Conservation (phyloP, 305 asterid genomes). For the Coffea humblotiana region DNA sequence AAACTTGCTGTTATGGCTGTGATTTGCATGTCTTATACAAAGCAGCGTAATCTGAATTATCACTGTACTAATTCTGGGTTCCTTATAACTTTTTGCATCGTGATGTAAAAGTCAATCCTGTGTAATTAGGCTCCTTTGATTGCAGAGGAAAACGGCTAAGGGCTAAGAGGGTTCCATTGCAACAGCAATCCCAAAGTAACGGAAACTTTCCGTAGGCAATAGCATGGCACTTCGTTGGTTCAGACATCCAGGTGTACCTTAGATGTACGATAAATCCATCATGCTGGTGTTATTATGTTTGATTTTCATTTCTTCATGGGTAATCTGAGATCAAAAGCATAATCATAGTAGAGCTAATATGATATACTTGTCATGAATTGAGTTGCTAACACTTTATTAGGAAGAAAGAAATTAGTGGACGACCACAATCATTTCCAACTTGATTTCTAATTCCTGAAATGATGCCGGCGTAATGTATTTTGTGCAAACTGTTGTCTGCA, state of each 20-base stretch:
- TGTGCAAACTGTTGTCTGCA: not conserved
- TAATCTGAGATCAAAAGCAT: not conserved
- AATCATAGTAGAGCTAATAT: not conserved
- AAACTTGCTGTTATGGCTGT: not conserved
- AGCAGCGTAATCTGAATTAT: not conserved
- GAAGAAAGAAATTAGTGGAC: not conserved
- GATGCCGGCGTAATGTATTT: not conserved
- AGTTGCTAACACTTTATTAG: too few relatives aligned
- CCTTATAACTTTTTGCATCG: not conserved
- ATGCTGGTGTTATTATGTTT: not conserved
- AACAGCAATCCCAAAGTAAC: not conserved
- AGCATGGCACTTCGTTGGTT: not conserved
- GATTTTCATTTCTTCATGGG: not conserved
- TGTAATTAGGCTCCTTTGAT: conserved; percentile 5
- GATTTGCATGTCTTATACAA: not conserved
- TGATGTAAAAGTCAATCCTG: not conserved
- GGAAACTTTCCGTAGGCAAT: not conserved
- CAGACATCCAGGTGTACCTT: not conserved
- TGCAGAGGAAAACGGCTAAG: conserved; percentile 35
- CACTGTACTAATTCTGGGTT: not conserved
- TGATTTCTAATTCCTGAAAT: not conserved
- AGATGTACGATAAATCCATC: conserved; percentile 1
- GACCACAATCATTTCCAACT: not conserved
- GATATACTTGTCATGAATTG: not conserved
- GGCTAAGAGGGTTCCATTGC: conserved; percentile 7